These are phyloP conservation scores for Bruguiera hainesii DNA, from an alignment of 441 rosid species.

Conservation along the genomic window DNA sequence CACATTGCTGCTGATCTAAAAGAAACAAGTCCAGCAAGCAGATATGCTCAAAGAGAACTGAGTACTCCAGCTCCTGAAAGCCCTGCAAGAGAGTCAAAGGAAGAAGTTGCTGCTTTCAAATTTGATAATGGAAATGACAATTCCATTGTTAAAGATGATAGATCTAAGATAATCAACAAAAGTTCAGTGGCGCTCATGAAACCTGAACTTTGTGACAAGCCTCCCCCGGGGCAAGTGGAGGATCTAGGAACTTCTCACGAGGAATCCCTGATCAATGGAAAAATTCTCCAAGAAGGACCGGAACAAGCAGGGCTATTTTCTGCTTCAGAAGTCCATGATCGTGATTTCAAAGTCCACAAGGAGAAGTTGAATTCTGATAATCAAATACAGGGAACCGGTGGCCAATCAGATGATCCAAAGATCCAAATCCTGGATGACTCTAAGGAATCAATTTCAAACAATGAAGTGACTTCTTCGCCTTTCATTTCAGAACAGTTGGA, in stretches of 20 bases:
- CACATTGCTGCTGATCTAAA: conserved; percentile 11
- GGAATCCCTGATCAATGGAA: conserved; percentile 15
- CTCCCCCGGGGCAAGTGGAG: conserved; percentile 23
- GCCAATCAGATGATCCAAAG: conserved; percentile 19
- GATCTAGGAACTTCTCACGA: conserved; percentile 14
- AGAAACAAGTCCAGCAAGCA: conserved; percentile 19
- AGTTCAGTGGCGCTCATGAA: conserved; percentile 9
- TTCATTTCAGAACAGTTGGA: conserved; percentile 13
- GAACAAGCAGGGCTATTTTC: conserved; percentile 15
- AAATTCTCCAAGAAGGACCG: conserved; percentile 9
- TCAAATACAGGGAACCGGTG: conserved; percentile 12
- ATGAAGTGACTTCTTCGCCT: conserved; percentile 15
- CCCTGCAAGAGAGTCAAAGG: conserved; percentile 19
- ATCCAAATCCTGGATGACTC: neutral
- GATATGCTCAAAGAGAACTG: neutral
- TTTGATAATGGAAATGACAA: conserved; percentile 10
- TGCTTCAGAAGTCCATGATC: conserved; percentile 18
- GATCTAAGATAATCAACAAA: conserved; percentile 4
- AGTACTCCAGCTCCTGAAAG: conserved; percentile 13
- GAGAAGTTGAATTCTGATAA: conserved; percentile 15
- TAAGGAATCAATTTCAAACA: conserved; percentile 13
- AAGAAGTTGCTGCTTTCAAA: conserved; percentile 16
- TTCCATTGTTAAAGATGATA: conserved; percentile 15
- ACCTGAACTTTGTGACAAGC: conserved; percentile 8
- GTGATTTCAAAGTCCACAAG: conserved; percentile 16